Base-by-base conservation (phyloP, 2,329 filamentous ascomycete species). In the Aspergillus sp. region DNA sequence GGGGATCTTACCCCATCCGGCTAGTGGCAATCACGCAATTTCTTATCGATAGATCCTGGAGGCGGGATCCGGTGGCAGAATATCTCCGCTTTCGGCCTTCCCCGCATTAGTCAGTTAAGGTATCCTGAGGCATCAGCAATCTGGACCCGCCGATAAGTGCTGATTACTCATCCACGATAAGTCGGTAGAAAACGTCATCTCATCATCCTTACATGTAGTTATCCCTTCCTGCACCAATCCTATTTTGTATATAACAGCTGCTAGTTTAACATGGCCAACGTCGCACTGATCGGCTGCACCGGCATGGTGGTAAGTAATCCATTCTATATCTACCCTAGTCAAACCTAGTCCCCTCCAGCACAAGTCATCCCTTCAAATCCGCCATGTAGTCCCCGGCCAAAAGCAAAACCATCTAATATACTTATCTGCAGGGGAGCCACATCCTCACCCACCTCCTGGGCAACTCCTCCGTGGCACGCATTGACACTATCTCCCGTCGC, bases 391-490 rank as follows among this genome's bases (percentile, higher is more conserved):
- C 32, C 8, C 8, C 27, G 1, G 1, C 27, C 27, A 2, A 36
- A 36, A 36, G 11, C 32, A 36, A 36, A 36, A 15, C 2, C 32
- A 36, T 36, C 32, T 36, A 36, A 36, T 36, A 36, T 36, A 36
- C 13, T 50, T 52, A 83, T 66, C 58, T 52, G 32, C 61, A 87
- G 85, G 93, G 94, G 72, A 86, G 85, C 55, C 81, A 90, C 72
- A 93, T 96, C 74, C 87, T 96, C 71, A 76, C 76, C 57, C 80
- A 78, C 49, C 80, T 83, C 13, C 72, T 81, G 27, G 62, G 73
- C 38, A 73, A 77, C 44, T 65, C 76, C 3, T 66, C 71, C 23
- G 67, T 80, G 52, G 72, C 73, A 41, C 74, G 74, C 15, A 72
- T 83, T 48, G 74, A 80, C 57, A 78, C 80, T 5, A 73, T 83